Base-by-base conservation (phyloP, 129 eudicot genomes). In the Solidago caesia region DNA sequence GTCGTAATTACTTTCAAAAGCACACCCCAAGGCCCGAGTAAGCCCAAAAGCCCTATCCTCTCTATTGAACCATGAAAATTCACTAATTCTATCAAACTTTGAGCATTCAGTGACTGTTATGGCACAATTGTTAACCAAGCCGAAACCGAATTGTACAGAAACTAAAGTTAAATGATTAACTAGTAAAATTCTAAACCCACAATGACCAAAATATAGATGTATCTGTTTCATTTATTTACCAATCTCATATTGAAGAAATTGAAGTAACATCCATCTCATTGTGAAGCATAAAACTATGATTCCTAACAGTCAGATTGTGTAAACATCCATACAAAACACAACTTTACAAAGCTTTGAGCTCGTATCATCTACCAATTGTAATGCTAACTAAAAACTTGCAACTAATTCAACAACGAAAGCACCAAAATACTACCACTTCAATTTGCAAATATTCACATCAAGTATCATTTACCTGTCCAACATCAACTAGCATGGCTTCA, bases 401-500 rank as follows among this genome's bases (percentile, higher is more conserved):
- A 68, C 77, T 69, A 62, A 71, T 68, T 58, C 52, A 56, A 81
- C 64, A 52, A 26, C 7, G 42, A 79, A 66, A 79, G 70, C 85
- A 81, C 82, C 64, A 47, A 75, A 68, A 68, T 39, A 12, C 71
- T 68, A 81, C 72, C 71, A 70, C 81, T 63, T 64, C 33, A 57
- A 26, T 68, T 26, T 21, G 59, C 59, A 27, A 47, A 27, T 11
- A 62, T 62, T 66, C 53, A 53, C 67, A 60, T 67, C 44, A 41
- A 44, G 15, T 67, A 77, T 80, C 80, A 82, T 70, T 85, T 77
- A 59, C 13, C 8, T 7, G 53, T 48, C 53, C 9, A 59, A 72
- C 67, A 46, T 82, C 83, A 42, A 80, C 79, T 41, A 90, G 74
- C 71, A 87, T 57, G 25, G 83, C 84, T 74, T 85, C 93, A 75